These are phyloP conservation scores for Punctularia strigosozonata DNA, from an alignment of 768 basidiomycete species.

Conservation along the genomic window DNA sequence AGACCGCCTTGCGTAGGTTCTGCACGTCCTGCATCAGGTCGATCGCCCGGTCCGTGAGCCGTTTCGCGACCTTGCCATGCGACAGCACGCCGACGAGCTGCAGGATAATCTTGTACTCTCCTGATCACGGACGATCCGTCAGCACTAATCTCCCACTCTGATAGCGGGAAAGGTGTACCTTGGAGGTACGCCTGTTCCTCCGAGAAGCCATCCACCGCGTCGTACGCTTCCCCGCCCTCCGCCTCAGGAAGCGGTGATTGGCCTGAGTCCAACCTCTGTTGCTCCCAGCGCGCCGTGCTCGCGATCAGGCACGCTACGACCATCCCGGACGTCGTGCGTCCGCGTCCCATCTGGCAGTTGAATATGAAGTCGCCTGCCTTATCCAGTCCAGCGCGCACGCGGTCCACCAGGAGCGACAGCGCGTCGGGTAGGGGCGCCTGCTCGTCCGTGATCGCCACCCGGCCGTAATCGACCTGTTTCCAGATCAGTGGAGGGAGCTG, in stretches of 20 bases:
- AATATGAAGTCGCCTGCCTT: constrained; percentile 74
- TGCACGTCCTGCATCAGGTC: constrained; percentile 96
- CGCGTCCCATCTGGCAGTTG: constrained; percentile 96
- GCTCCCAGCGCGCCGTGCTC: constrained; percentile 51
- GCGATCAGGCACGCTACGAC: constrained; percentile 81
- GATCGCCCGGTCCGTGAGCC: constrained; percentile 76
- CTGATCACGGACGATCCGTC: constrained; percentile 25
- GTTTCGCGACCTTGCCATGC: constrained; percentile 88
- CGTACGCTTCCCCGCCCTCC: constrained; percentile 33
- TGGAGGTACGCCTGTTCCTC: constrained; percentile 86
- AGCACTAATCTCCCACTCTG: background rate
- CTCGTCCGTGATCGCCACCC: constrained; percentile 94
- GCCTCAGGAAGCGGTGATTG: constrained; percentile 26
- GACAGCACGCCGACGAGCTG: constrained; percentile 89
- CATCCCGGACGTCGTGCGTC: constrained; percentile 94
- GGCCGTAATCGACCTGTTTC: constrained; percentile 66
- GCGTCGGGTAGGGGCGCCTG: constrained; percentile 90
- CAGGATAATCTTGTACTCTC: constrained; percentile 94
- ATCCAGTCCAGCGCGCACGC: constrained; percentile 47
- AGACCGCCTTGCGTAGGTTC: constrained; percentile 90
- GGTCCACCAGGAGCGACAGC: constrained; percentile 64
- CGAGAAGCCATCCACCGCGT: constrained; percentile 69
- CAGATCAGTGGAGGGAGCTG: constrained; percentile 1
- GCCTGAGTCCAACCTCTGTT: constrained; percentile 27
- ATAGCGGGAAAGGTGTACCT: constrained; percentile 29